phyloP scores from a whole-genome alignment of 2,329 filamentous ascomycete species.

The Sporothrix luriei region DNA sequence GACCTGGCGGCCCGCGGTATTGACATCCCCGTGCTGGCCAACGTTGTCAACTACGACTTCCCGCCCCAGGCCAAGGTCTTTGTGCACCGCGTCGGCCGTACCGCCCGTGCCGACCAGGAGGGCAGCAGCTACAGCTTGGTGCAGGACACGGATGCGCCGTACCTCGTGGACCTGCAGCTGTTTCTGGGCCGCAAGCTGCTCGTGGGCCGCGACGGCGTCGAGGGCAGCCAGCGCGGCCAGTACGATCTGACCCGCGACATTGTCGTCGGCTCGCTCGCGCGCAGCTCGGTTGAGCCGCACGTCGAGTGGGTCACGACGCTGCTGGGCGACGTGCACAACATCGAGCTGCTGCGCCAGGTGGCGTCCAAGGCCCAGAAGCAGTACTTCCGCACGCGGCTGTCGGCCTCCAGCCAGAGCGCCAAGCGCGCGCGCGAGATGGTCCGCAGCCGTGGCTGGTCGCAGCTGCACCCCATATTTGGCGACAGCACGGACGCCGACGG shows the following conservation, averaged over 20 bases:
- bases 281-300: constrained; percentile 72
- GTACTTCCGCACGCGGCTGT: constrained; percentile 85
- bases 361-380: constrained; percentile 88
- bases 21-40: constrained; percentile 92
- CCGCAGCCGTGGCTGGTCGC: constrained; percentile 67
- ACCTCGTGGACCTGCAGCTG: constrained; percentile 88
- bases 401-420: constrained; percentile 86
- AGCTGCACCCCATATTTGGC: constrained; percentile 78
- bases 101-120: constrained; percentile 85
- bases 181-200: constrained; percentile 86
- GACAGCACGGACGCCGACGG: constrained; percentile 45
- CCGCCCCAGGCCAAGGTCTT: constrained; percentile 96
- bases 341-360: constrained; percentile 70
- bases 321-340: constrained; percentile 72
- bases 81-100: constrained; percentile 93
- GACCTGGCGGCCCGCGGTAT: constrained; percentile 97
- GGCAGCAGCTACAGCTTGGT: constrained; percentile 97
- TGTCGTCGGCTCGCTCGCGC: constrained; percentile 73
- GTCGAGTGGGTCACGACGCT: constrained; percentile 84
- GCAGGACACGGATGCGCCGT: constrained; percentile 83
- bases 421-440: constrained; percentile 82
- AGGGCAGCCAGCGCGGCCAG: constrained; percentile 55
- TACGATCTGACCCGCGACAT: constrained; percentile 74
- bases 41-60: constrained; percentile 99
- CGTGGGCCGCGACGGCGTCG: constrained; percentile 64